Evolutionary conservation across 345 rosid species (phyloP).

Genomic region (Populus davidiana): DNA sequence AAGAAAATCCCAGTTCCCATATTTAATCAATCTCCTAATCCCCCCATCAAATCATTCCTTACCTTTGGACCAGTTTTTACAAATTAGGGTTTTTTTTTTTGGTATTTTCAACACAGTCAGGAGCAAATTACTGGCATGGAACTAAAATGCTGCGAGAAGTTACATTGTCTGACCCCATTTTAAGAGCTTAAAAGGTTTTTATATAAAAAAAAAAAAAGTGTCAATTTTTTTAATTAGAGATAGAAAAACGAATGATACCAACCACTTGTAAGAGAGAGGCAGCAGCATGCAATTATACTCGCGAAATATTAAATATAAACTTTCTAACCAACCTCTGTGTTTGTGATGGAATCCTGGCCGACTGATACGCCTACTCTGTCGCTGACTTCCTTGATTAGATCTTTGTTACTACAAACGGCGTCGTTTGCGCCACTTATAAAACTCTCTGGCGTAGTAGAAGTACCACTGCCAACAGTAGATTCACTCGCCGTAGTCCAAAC

Average conservation of each 20-base stretch:
- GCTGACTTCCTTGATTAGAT: constrained; percentile 24
- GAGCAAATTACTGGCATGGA: too few relatives aligned
- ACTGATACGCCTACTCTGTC: constrained; percentile 33
- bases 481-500: constrained; percentile 47
- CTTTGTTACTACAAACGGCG: constrained; percentile 25
- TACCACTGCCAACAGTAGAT: constrained; percentile 39
- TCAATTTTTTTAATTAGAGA: background rate
- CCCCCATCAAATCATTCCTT: background rate
- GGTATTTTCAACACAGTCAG: background rate
- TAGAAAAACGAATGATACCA: constrained; percentile 2
- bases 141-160: too few relatives aligned
- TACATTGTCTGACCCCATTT: too few relatives aligned
- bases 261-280: constrained; percentile 13
- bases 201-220: background rate
- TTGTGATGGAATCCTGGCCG: constrained; percentile 46
- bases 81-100: too few relatives aligned
- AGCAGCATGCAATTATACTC: constrained; percentile 14
- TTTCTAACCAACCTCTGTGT: constrained; percentile 41
- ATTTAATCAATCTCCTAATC: background rate
- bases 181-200: background rate
- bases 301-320: constrained; percentile 7
- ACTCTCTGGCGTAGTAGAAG: constrained; percentile 15
- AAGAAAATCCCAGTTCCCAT: constrained; percentile 11
- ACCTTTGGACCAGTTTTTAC: background rate
- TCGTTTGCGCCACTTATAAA: constrained; percentile 26